Evolutionary conservation across 163 green algal species (phyloP), one percentile per base, ranked within the genome.

Genomic region (Scenedesmus sp.): DNA sequence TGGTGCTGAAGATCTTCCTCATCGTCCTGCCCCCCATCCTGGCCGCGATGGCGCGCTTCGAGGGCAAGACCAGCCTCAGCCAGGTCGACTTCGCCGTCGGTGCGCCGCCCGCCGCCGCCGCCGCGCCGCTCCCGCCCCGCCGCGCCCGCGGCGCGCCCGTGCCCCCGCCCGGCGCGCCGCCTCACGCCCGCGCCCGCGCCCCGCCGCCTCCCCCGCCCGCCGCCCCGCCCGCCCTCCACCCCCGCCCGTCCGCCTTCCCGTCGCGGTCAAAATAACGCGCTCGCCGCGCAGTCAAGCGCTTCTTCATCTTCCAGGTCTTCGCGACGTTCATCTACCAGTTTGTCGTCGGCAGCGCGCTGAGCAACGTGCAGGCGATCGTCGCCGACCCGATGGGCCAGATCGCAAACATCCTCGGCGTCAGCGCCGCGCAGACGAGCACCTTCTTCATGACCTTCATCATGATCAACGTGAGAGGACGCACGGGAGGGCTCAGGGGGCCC

Each of bases 1-100:
- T 98, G 50, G 93, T 88, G 48, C 85, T 98, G 31, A 88, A 89
- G 75, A 89, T 96, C 70, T 95, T 96, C 83, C 73, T 96, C 60
- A 70, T 78, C 13, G 33, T 96, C 3, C 67, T 96, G 29, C 92
- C 92, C 1, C 63, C 64, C n/a, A 67, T 96, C 51, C 87, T 95
- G 33, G 64, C 34, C 9, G 70, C 85, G 63, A 93, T 96, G 87
- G 89, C 81, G 48, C 72, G 65, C 26, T 39, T 87, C 28, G 78
- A 89, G 66, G 92, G 92, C 62, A 74, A 88, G 36, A 77, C 86
- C 2, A 87, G 77, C 33, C 15, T 78, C 7, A 84, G 67, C 56
- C 53, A 87, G 54, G 75, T 94, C 28, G 90, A 94, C 78, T 90
- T 95, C 50, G 80, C 82, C n/a, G 74, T 95, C 1, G 71, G 71